A percentile compares a stretch with the other conserved stretches of the same genome.
These are phyloP conservation scores for Alternaria solani DNA, from an alignment of 2,329 filamentous ascomycete genomes.

Conservation along the genomic window DNA sequence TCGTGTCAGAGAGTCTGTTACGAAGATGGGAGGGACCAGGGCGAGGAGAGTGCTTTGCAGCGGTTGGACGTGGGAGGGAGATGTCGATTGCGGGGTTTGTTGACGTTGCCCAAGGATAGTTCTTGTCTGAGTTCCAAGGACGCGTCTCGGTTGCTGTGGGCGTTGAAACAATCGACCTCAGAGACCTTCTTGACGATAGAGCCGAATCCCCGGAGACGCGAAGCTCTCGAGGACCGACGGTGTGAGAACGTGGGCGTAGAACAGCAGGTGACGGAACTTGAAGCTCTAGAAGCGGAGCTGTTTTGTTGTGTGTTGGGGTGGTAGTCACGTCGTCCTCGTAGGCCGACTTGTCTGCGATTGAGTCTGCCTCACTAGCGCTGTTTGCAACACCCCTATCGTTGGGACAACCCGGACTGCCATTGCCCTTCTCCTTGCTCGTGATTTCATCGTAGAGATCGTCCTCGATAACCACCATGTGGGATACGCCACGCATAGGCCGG, in stretches of 20 bases:
- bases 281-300: constrained; percentile 31
- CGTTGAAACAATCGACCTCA: constrained; percentile 36
- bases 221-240: constrained; percentile 26
- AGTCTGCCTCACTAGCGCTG: constrained; percentile 21
- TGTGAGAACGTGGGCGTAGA: constrained; percentile 35
- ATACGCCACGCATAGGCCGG: constrained; percentile 44
- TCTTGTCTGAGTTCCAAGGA: constrained; percentile 59
- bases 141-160: constrained; percentile 48
- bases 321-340: constrained; percentile 17
- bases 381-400: constrained; percentile 13
- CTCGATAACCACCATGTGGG: constrained; percentile 43
- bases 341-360: constrained; percentile 13
- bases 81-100: constrained; percentile 51
- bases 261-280: constrained; percentile 34
- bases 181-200: constrained; percentile 36
- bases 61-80: constrained; percentile 49
- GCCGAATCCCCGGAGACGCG: constrained; percentile 30
- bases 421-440: constrained; percentile 30
- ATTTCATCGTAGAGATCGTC: constrained; percentile 47
- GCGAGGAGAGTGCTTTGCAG: constrained; percentile 37
- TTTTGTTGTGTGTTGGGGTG: constrained; percentile 24
- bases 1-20: constrained; percentile 38
- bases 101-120: constrained; percentile 56
- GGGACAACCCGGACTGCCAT: constrained; percentile 8
- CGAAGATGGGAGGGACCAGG: constrained; percentile 43